Percentiles rank a stretch among this genome's conserved stretches.
These are phyloP conservation scores for Blastobotrys serpentis DNA, from an alignment of 1,139 yeast genomes.

Conservation along the genomic window DNA sequence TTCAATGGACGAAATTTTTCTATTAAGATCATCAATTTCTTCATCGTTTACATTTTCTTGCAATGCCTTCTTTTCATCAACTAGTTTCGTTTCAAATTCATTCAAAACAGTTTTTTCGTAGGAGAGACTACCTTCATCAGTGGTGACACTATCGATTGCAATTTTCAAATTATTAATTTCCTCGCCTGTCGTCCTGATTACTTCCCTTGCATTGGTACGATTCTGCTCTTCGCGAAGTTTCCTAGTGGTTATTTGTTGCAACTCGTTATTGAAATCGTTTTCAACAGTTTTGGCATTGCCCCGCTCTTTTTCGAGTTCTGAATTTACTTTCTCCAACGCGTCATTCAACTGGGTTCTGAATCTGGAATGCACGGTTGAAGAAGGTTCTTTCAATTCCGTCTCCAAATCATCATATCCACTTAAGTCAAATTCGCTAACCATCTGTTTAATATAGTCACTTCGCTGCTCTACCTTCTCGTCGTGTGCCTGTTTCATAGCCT, in stretches of 20 bases:
- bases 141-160: conserved; percentile 41
- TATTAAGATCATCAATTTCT: conserved; percentile 45
- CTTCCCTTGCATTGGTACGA: conserved; percentile 41
- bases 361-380: neutral
- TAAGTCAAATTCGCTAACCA: conserved; percentile 2
- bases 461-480: conserved; percentile 13
- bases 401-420: conserved; percentile 10
- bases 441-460: conserved; percentile 11
- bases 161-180: conserved; percentile 41
- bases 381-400: conserved; percentile 7
- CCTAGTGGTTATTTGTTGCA: conserved; percentile 36
- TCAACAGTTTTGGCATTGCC: conserved; percentile 16
- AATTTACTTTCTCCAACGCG: conserved; percentile 9
- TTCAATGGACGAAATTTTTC: conserved; percentile 48
- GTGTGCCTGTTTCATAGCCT: conserved; percentile 47
- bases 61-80: conserved; percentile 10
- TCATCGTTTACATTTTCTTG: conserved; percentile 38
- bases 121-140: conserved; percentile 46
- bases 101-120: conserved; percentile 42
- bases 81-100: conserved; percentile 36
- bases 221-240: conserved; percentile 47
- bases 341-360: conserved; percentile 2
- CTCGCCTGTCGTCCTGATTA: conserved; percentile 36
- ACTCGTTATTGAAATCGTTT: conserved; percentile 21
- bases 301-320: conserved; percentile 16